These are phyloP conservation scores for Annulohypoxylon stygium DNA, from an alignment of 495 filamentous ascomycete genomes.

Conservation along the genomic window DNA sequence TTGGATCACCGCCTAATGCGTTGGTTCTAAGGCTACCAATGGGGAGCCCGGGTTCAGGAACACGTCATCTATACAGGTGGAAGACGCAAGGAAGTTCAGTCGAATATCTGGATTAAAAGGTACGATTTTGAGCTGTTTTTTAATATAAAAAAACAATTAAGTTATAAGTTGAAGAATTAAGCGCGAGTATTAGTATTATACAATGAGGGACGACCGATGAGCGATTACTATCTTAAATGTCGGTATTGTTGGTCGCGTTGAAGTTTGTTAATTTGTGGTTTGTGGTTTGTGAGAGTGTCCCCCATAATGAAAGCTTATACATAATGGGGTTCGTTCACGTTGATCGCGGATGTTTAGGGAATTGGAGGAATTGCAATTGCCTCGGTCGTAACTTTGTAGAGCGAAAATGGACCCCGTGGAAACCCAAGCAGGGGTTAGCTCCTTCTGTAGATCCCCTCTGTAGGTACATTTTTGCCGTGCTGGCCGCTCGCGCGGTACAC, in stretches of 20 bases:
- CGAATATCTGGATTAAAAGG: conserved; percentile 13
- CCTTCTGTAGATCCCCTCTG: conserved; percentile 6
- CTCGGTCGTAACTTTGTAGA: conserved; percentile 34
- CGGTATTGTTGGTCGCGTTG: background rate
- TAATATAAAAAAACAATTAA: conserved; percentile 22
- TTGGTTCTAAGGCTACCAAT: conserved; percentile 45
- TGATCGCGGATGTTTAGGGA: conserved; percentile 37
- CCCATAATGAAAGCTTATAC: conserved; percentile 9
- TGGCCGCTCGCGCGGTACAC: conserved; percentile 25
- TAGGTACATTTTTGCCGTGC: conserved; percentile 26
- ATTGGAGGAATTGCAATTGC: conserved; percentile 31
- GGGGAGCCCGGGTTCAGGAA: conserved; percentile 27
- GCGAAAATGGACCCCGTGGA: conserved; percentile 19
- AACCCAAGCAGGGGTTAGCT: background rate
- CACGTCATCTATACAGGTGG: conserved; percentile 45
- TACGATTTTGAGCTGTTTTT: conserved; percentile 24
- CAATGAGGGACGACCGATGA: background rate
- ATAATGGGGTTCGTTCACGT: conserved; percentile 25
- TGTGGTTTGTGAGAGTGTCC: background rate
- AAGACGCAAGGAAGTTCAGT: conserved; percentile 22
- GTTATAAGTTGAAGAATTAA: background rate
- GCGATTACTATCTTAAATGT: conserved; percentile 22
- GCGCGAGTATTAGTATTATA: conserved; percentile 4
- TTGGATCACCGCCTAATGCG: conserved; percentile 38
- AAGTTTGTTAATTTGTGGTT: conserved; percentile 6